Conservation (phyloP, 2,329 filamentous ascomycete species). For the Torrubiellomyces zombiae region DNA sequence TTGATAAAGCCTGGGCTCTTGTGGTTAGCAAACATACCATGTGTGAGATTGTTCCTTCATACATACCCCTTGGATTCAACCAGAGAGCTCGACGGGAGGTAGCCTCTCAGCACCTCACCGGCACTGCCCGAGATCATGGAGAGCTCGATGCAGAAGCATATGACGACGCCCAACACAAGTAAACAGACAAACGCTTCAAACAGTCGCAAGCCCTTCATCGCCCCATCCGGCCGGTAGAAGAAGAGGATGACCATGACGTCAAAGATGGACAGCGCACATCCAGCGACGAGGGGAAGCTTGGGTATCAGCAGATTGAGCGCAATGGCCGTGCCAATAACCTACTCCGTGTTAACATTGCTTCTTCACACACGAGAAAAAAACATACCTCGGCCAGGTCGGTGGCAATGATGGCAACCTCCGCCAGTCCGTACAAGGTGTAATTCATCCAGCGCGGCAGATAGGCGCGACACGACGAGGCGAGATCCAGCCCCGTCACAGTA, state of each 20-base stretch:
- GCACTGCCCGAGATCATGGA: slow-evolving; percentile 38
- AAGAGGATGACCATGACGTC: slow-evolving; percentile 52
- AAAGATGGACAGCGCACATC: slow-evolving; percentile 50
- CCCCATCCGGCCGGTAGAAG: slow-evolving; percentile 45
- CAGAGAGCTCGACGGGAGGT: slow-evolving; percentile 42
- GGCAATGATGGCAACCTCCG: slow-evolving; percentile 52
- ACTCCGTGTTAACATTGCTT: no score
- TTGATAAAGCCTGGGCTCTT: slow-evolving; percentile 38
- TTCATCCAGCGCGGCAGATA: slow-evolving; percentile 52
- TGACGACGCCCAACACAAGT: slow-evolving; percentile 49
- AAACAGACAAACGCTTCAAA: slow-evolving; percentile 49
- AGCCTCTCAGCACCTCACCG: slow-evolving; percentile 47
- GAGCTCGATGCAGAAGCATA: slow-evolving; percentile 56
- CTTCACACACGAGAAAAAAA: no score
- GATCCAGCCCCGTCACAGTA: slow-evolving; percentile 49
- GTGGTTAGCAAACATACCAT: neutral
- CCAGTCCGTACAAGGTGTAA: slow-evolving; percentile 41
- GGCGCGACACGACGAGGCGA: slow-evolving; percentile 48
- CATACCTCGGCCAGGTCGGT: slow-evolving; percentile 57
- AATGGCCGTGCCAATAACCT: slow-evolving; percentile 57
- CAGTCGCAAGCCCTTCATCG: slow-evolving; percentile 40
- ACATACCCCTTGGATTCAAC: slow-evolving; percentile 36
- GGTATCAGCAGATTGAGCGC: slow-evolving; percentile 49
- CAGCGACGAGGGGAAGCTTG: slow-evolving; percentile 47
- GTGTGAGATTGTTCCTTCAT: neutral